These are phyloP conservation scores for Globisporangium splendens DNA, from an alignment of 352 stramenopile species.

Conservation along the genomic window DNA sequence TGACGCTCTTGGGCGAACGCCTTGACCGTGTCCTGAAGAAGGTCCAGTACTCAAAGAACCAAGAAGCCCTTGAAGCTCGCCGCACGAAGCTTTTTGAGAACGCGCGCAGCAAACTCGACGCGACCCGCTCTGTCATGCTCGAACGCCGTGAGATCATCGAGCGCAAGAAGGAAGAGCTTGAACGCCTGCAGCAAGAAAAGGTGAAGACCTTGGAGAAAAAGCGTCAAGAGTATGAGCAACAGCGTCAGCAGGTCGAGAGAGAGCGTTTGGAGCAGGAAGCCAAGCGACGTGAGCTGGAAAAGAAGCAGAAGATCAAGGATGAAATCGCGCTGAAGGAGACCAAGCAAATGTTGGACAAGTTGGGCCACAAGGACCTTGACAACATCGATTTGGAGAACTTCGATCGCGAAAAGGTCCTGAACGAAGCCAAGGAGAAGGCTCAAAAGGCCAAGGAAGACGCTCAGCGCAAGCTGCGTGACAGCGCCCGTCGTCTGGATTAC, in stretches of 20 bases:
- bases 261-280: conserved; percentile 75
- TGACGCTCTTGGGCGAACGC: conserved; percentile 67
- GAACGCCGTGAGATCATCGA: conserved; percentile 94
- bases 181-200: conserved; percentile 92
- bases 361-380: conserved; percentile 67
- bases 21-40: conserved; percentile 60
- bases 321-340: conserved; percentile 93
- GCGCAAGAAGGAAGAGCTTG: conserved; percentile 95
- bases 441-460: conserved; percentile 94
- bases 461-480: conserved; percentile 91
- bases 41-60: conserved; percentile 22
- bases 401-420: conserved; percentile 80
- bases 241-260: conserved; percentile 69
- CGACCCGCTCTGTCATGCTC: conserved; percentile 86
- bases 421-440: conserved; percentile 93
- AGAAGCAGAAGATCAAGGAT: conserved; percentile 94
- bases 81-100: conserved; percentile 68
- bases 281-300: conserved; percentile 89
- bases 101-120: conserved; percentile 57
- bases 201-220: conserved; percentile 83
- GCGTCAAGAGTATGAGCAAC: conserved; percentile 66
- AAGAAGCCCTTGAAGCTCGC: conserved; percentile 17
- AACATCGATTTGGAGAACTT: conserved; percentile 72
- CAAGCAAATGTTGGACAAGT: conserved; percentile 72
- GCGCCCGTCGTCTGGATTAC: conserved; percentile 94